Base-by-base conservation (phyloP, 2,329 filamentous ascomycete species). In the Exophiala sp. region DNA sequence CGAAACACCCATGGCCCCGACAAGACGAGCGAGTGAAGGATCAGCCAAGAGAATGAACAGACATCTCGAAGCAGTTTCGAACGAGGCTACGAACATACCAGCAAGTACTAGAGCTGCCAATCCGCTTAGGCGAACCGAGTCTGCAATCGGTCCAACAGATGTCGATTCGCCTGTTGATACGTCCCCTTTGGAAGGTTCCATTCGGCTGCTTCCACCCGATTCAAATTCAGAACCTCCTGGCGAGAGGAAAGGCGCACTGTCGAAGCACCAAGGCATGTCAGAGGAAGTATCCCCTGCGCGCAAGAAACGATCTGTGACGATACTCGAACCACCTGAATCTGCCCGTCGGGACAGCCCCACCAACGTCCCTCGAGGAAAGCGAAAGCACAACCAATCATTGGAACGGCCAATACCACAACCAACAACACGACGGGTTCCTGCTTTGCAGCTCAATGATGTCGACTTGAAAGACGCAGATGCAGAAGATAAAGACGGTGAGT, bases 401-500 rank as follows among this genome's bases (percentile, higher is more conserved):
- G 14, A 41, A 16, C 18, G 33, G 21, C 12, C 32, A 8, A 11
- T 14, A 5, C 29, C 34, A 18, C 40, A 18, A 12, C 35, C 41
- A 9, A 16, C 29, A 21, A 43, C 52, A 11, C 24, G 24, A 29
- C 24, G 24, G 24, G 3, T 29, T 5, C 24, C 24, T 29, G 40
- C 14, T 24, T 16, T 55, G 6, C 46, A 24, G 29, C 16, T 60
- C 33, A 46, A 54, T 29, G 24, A 38, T 20, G 54, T 39, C n/a
- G 29, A 52, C 3, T 20, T 52, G 36, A 42, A 44, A 29, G 51
- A 50, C 11, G 35, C 53, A 18, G 36, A 42, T 12, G 36, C 42
- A n/a, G 51, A 49, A 47, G 57, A 60, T 32, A 52, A 50, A 24
- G 49, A 55, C 8, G 33, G 24, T 6, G 24, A 47, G 18, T 35